Evolutionary conservation across 2,329 filamentous ascomycete species (phyloP), one percentile per base, ranked within the genome.

Genomic region (Penicillium sp.): DNA sequence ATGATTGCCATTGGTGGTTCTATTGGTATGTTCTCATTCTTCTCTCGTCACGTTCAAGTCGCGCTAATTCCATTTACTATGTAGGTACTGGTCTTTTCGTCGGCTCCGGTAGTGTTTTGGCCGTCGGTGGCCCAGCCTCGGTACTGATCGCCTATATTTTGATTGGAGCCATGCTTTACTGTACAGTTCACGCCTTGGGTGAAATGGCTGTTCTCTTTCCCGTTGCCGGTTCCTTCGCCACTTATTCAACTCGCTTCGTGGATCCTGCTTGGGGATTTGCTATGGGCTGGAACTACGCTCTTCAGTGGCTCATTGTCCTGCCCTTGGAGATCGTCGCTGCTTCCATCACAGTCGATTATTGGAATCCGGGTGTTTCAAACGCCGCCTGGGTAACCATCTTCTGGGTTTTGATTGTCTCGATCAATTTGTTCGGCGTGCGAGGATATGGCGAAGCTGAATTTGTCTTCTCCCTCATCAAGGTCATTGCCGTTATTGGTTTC

Each of bases 1-100:
- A 97, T 97, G 93, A 97, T 97, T 79, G 93, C 93, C 14, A 96
- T 97, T 63, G 91, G 91, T 65, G 92, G 92, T 41, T 93, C 89
- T 11, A 96, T 96, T 67, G 89, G 89, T 84, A 77, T 53, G 73
- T 22, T 19, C 42, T 12, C 11, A 19, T 35, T 36, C 10, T 16
- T 22, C 19, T 28, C 7, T 25, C 44, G 14, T 58, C 38, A 58
- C 35, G 51, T 45, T 52, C 6, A 11, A n/a, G 22, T 37, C 51
- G 60, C 17, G 56, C 61, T 58, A 55, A 56, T 60, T 12, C 9
- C 14, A 33, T 45, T 45, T 25, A 59, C 50, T 53, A 31, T 58
- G 12, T 63, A 87, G 87, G 88, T 56, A 92, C 89, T 25, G 91
- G 92, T 61, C 79, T 97, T 2, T 96, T 96, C 71, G 90, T 97